Conservation (phyloP, 2,329 filamentous ascomycete species). For the Trichoderma lentiforme region DNA sequence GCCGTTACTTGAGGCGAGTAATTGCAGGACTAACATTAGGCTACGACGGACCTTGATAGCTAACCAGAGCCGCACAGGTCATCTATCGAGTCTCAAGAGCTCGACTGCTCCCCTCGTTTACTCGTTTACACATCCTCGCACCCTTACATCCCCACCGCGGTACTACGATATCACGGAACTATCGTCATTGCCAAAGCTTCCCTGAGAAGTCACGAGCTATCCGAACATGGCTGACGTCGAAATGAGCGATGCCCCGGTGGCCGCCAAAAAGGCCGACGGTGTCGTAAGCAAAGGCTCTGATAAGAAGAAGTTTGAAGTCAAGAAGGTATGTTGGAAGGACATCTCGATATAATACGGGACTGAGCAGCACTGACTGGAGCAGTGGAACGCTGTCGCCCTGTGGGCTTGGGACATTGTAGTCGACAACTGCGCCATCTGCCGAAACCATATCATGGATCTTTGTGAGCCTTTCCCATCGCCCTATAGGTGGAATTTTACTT, state of each 20-base stretch:
- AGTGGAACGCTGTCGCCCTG: constrained; percentile 98
- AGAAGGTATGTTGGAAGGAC: constrained; percentile 71
- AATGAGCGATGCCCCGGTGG: constrained; percentile 80
- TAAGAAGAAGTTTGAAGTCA: constrained; percentile 97
- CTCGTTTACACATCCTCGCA: not conserved
- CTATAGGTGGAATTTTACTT: not conserved
- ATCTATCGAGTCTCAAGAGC: not conserved
- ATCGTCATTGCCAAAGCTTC: not conserved
- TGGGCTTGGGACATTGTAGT: constrained; percentile 99
- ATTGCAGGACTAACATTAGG: not conserved
- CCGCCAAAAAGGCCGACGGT: constrained; percentile 52
- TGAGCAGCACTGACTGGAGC: constrained; percentile 19
- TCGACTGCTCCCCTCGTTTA: not conserved
- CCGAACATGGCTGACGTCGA: constrained; percentile 84
- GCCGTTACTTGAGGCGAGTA: not conserved
- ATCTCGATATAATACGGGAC: too few relatives aligned
- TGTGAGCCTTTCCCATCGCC: constrained; percentile 55
- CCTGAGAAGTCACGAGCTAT: not conserved
- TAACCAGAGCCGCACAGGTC: not conserved
- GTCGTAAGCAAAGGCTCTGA: constrained; percentile 54
- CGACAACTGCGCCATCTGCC: constrained; percentile 98
- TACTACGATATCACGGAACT: not conserved
- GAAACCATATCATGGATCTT: constrained; percentile 99
- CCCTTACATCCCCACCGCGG: not conserved
- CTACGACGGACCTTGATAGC: not conserved